Evolutionary conservation across 352 stramenopile species (phyloP).

Genomic region (Pythium sp.): DNA sequence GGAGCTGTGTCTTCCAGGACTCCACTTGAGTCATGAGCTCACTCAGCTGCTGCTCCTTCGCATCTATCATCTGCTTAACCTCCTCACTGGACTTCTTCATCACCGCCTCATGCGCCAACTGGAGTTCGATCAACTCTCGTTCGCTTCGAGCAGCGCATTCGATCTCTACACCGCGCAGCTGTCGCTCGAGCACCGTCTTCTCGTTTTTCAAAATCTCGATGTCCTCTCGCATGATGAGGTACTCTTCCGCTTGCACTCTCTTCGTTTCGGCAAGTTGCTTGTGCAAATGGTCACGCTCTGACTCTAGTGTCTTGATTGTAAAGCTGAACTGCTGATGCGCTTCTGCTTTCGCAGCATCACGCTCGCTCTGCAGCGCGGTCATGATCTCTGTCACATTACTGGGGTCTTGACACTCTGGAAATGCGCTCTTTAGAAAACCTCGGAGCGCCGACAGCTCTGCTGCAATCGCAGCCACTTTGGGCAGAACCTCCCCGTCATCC

Average conservation of each 20-base stretch:
- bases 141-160: conserved; percentile 30
- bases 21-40: conserved; percentile 31
- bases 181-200: conserved; percentile 31
- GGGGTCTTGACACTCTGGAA: conserved; percentile 1
- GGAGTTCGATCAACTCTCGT: conserved; percentile 34
- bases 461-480: conserved; percentile 3
- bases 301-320: conserved; percentile 14
- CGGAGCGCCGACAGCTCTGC: conserved; percentile 10
- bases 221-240: conserved; percentile 27
- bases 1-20: conserved; percentile 29
- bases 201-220: conserved; percentile 35
- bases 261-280: conserved; percentile 23
- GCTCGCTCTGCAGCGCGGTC: conserved; percentile 7
- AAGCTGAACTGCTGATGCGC: conserved; percentile 5
- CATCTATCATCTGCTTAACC: conserved; percentile 38
- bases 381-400: not conserved
- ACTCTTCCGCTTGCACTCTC: conserved; percentile 21
- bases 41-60: conserved; percentile 43
- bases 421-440: conserved; percentile 6
- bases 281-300: conserved; percentile 21
- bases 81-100: conserved; percentile 39
- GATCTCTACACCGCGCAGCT: conserved; percentile 32
- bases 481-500: conserved; percentile 9
- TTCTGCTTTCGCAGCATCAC: not conserved
- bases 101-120: conserved; percentile 31